phyloP scores from a whole-genome alignment of 2,329 filamentous ascomycete genomes.

The Tolypocladium tropicale region DNA sequence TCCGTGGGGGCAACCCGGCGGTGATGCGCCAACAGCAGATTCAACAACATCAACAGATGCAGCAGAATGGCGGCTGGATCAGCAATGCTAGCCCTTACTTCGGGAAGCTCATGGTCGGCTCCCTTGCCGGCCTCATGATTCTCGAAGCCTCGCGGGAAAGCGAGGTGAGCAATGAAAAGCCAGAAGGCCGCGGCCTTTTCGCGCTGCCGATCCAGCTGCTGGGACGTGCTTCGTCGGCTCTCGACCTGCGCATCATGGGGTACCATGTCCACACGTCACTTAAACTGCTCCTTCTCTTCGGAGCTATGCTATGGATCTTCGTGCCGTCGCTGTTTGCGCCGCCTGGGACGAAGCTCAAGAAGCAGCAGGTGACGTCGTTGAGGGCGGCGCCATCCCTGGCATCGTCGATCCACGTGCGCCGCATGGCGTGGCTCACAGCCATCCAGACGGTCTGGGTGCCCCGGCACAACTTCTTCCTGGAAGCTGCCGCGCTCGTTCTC shows the following conservation, averaged over 20 bases:
- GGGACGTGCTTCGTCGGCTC: constrained; percentile 31
- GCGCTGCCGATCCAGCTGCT: constrained; percentile 53
- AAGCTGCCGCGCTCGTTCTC: constrained; percentile 67
- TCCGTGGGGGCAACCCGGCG: constrained; percentile 30
- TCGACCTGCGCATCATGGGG: constrained; percentile 44
- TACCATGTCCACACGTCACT: constrained; percentile 43
- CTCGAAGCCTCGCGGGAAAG: constrained; percentile 67
- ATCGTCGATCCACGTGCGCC: constrained; percentile 74
- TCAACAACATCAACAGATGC: constrained; percentile 39
- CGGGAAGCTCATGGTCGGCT: constrained; percentile 84
- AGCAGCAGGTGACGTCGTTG: constrained; percentile 32
- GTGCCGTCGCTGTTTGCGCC: constrained; percentile 40
- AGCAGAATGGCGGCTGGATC: constrained; percentile 44
- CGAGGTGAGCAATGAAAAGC: constrained; percentile 52
- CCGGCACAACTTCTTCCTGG: constrained; percentile 74
- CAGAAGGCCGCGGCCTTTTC: constrained; percentile 56
- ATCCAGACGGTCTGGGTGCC: constrained; percentile 91
- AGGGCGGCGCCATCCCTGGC: constrained; percentile 59
- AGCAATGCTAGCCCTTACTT: constrained; percentile 44
- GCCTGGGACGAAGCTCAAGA: constrained; percentile 39
- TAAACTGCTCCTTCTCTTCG: constrained; percentile 41
- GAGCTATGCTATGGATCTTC: constrained; percentile 43
- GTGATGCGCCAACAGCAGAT: constrained; percentile 46
- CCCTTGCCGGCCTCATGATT: constrained; percentile 85
- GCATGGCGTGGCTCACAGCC: constrained; percentile 85